Evolutionary conservation across 305 asterid genomes (phyloP).

Genomic region (Caryopteris hybrid): DNA sequence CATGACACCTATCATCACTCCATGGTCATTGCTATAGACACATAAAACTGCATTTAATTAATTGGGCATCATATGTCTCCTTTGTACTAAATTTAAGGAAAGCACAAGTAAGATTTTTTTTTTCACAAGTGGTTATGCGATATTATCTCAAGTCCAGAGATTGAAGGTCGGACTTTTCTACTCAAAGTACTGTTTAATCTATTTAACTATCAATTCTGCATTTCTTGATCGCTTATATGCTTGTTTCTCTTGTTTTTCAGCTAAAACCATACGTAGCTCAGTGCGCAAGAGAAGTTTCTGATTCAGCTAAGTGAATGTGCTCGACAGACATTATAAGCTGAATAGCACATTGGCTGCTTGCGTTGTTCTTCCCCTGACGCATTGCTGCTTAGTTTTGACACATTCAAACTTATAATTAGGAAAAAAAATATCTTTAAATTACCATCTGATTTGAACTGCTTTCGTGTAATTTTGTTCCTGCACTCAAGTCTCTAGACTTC

Average conservation of each 20-base stretch:
- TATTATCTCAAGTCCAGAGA: too few species aligned
- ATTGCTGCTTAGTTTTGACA: not conserved
- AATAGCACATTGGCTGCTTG: not conserved
- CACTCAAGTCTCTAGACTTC: too few species aligned
- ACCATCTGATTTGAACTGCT: not conserved
- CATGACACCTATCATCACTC: not conserved
- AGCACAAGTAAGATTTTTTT: too few species aligned
- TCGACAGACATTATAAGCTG: too few species aligned
- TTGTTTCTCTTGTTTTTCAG: conserved; percentile 33
- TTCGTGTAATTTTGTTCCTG: not conserved
- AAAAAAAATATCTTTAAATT: not conserved
- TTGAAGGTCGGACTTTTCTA: too few species aligned
- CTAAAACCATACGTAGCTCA: conserved; percentile 77
- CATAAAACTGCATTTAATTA: not conserved
- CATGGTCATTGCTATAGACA: not conserved
- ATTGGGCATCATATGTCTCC: not conserved
- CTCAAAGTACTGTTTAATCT: not conserved
- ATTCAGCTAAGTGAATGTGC: conserved; percentile 15
- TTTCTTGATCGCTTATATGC: not conserved
- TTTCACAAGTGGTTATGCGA: too few species aligned
- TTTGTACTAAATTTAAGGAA: not conserved
- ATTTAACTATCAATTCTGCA: too few species aligned
- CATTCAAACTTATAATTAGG: not conserved
- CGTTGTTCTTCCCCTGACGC: not conserved
- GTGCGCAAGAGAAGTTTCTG: conserved; percentile 43